Percentiles rank a stretch among this genome's conserved stretches.
Evolutionary conservation across 805 yeast species (phyloP).

Genomic region (Dipodascus geniculatus): DNA sequence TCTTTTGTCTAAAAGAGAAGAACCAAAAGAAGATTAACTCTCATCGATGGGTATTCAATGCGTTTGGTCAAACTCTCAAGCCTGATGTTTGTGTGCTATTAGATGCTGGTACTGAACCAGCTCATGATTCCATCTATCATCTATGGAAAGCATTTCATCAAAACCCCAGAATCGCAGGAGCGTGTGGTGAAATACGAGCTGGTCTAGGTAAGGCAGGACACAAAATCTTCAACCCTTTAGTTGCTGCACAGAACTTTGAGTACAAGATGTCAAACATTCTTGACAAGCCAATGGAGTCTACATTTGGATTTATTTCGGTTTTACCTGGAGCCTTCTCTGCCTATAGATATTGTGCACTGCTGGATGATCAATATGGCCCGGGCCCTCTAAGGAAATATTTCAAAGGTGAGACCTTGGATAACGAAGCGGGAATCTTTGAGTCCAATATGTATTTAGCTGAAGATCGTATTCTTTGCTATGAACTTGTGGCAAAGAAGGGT

Average conservation of each 20-base stretch:
- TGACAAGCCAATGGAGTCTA: constrained; percentile 92
- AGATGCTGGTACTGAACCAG: constrained; percentile 93
- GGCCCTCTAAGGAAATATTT: constrained; percentile 85
- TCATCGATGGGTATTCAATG: constrained; percentile 94
- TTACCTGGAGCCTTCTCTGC: constrained; percentile 97
- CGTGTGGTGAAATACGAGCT: constrained; percentile 94
- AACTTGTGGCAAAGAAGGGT: constrained; percentile 73
- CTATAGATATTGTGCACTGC: constrained; percentile 71
- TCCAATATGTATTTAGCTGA: constrained; percentile 97
- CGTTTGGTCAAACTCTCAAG: constrained; percentile 69
- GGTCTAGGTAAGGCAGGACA: constrained; percentile 53
- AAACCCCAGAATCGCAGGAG: constrained; percentile 81
- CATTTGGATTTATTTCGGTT: constrained; percentile 88
- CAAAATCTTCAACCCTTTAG: constrained; percentile 66
- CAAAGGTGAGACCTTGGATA: constrained; percentile 77
- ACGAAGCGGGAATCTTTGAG: constrained; percentile 71
- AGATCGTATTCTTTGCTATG: constrained; percentile 91
- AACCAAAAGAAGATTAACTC: constrained; percentile 87
- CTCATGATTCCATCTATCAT: constrained; percentile 71
- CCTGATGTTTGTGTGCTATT: constrained; percentile 77
- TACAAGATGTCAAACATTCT: constrained; percentile 90
- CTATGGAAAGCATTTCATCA: constrained; percentile 78
- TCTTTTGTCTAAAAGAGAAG: constrained; percentile 82
- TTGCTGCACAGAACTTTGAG: constrained; percentile 95
- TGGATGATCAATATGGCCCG: constrained; percentile 53